phyloP scores from a whole-genome alignment of 2,329 filamentous ascomycete species.

The Fusarium musae region DNA sequence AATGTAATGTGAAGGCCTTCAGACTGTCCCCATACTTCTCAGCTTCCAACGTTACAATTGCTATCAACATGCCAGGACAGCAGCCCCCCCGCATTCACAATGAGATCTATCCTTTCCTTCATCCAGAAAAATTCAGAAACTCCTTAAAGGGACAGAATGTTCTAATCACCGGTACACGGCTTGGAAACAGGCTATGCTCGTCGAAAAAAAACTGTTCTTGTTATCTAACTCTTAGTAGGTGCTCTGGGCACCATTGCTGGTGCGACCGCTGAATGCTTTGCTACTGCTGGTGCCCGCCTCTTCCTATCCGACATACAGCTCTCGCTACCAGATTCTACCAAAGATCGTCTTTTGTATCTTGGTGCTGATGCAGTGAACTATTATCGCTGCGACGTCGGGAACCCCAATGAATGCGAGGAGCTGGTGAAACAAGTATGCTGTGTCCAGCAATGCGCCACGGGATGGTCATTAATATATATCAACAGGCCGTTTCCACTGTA shows the following conservation, averaged over 20 bases:
- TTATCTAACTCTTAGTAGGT: background rate
- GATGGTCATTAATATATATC: fast-evolving
- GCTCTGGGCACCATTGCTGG: background rate
- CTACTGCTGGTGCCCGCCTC: background rate
- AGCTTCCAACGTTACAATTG: background rate
- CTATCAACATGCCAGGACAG: background rate
- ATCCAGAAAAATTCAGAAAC: background rate
- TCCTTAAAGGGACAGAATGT: background rate
- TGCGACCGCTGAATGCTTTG: background rate
- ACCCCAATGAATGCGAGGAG: background rate
- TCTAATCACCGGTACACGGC: background rate
- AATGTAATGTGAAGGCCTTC: too few relatives aligned
- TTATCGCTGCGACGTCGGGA: background rate
- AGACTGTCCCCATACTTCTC: too few relatives aligned
- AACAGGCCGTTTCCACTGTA: fast-evolving
- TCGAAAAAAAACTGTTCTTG: background rate
- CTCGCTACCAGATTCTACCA: background rate
- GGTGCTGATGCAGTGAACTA: background rate
- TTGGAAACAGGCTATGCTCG: background rate
- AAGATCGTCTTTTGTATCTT: background rate
- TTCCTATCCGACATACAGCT: background rate
- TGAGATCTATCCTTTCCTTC: background rate
- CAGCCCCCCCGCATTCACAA: background rate
- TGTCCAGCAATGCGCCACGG: fast-evolving
- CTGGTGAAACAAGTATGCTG: background rate